Percentiles rank a stretch among this genome's conserved stretches.
These are phyloP conservation scores for Fusarium concolor DNA, from an alignment of 2,329 filamentous ascomycete genomes.

Conservation along the genomic window DNA sequence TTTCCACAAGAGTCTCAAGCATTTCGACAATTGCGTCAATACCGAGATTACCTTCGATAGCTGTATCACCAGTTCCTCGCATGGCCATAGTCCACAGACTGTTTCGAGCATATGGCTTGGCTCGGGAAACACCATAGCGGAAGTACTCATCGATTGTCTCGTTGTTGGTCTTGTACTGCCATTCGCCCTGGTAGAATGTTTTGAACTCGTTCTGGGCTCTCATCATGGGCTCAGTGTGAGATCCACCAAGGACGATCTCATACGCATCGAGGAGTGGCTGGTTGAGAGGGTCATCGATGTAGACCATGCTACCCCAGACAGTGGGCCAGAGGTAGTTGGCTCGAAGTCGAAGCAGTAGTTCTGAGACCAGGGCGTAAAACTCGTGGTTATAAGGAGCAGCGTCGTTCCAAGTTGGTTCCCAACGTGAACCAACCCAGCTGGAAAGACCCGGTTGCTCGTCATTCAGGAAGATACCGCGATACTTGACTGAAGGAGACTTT, in stretches of 20 bases:
- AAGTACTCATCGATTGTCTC: slow-evolving; percentile 76
- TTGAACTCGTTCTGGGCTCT: slow-evolving; percentile 68
- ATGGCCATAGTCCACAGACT: slow-evolving; percentile 76
- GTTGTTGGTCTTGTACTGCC: slow-evolving; percentile 78
- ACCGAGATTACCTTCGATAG: slow-evolving; percentile 61
- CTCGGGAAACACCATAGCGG: slow-evolving; percentile 71
- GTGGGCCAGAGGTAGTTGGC: slow-evolving; percentile 84
- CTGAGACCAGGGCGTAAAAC: slow-evolving; percentile 76
- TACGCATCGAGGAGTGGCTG: slow-evolving; percentile 79
- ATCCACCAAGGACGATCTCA: slow-evolving; percentile 78
- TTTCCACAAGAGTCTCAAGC: slow-evolving; percentile 38
- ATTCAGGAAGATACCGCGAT: slow-evolving; percentile 72
- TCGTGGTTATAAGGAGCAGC: slow-evolving; percentile 70
- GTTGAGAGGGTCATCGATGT: slow-evolving; percentile 75
- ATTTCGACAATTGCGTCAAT: slow-evolving; percentile 58
- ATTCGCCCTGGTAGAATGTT: slow-evolving; percentile 67
- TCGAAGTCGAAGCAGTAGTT: slow-evolving; percentile 74
- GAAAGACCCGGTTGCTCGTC: slow-evolving; percentile 62
- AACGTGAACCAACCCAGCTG: slow-evolving; percentile 63
- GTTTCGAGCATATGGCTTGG: slow-evolving; percentile 73
- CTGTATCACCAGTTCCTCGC: slow-evolving; percentile 76
- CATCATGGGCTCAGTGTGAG: slow-evolving; percentile 79
- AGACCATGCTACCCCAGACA: slow-evolving; percentile 77
- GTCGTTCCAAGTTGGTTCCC: slow-evolving; percentile 51
- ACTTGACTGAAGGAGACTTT: slow-evolving; percentile 67